Conservation (phyloP, 345 rosid genomes). For the Pelargonium nanum region DNA sequence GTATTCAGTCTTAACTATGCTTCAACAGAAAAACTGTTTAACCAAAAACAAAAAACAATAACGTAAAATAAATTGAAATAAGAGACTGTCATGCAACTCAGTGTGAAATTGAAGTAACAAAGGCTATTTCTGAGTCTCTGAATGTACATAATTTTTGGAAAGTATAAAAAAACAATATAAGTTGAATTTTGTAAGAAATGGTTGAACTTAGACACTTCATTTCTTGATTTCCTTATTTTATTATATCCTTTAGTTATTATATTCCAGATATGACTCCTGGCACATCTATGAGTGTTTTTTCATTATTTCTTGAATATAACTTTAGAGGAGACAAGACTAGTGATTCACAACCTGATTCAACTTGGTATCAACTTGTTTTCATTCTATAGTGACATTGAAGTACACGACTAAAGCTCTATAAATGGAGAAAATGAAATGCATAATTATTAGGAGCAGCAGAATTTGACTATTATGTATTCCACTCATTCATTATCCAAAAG, state of each 20-base stretch:
- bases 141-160: background rate
- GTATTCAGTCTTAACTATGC: too few species aligned
- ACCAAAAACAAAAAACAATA: too few species aligned
- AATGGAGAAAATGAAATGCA: too few species aligned
- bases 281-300: background rate
- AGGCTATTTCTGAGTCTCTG: background rate
- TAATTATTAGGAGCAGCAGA: too few species aligned
- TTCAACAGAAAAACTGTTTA: too few species aligned
- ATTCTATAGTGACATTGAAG: background rate
- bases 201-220: background rate
- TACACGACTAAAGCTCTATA: too few species aligned
- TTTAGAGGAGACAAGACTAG: background rate
- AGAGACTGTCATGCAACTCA: too few species aligned
- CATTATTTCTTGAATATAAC: background rate
- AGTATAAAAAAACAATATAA: background rate
- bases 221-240: background rate
- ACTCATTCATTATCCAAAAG: background rate
- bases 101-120: background rate
- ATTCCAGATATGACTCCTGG: background rate
- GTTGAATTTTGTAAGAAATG: background rate
- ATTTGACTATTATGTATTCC: background rate
- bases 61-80: too few species aligned
- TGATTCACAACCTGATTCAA: background rate
- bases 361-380: background rate
- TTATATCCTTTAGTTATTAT: background rate